Base-by-base conservation (phyloP, 345 rosid species). In the Lepidium sativum region DNA sequence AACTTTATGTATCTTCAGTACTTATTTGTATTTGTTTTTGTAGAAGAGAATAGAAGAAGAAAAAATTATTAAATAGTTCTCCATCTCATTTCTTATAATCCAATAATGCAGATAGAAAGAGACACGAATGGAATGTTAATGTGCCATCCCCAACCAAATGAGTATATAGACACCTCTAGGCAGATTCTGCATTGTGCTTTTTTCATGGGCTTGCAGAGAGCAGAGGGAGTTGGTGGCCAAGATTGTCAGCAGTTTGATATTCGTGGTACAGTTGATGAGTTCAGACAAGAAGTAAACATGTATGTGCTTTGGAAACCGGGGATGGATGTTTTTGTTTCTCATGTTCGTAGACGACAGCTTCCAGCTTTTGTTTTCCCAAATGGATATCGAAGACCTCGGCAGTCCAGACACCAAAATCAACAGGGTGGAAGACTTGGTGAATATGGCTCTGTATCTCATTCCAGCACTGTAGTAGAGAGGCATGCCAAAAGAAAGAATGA, bases 161-260 rank as follows among this genome's bases (percentile, higher is more conserved):
- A 86, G 67, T 80, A 77, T 61, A 54, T 74, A 40, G 87, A 86
- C 63, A 6, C 71, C 0, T 79, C 86, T 53, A 84, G 80, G 75
- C 82, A 68, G 73, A 69, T 77, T 71, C 62, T 83, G n/a, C 84
- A 87, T 68, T 80, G 81, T 77, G 83, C 88, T 14, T 82, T 84
- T 72, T 87, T 87, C 78, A 81, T 87, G 94, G 94, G 94, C 47
- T 75, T 87, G 74, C 86, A 78, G 65, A 81, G 84, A 80, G 82
- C 80, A 70, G 84, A 82, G 74, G 87, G 82, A 67, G 68, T 69
- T 43, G 77, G 67, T 49, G 78, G 86, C 62, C 89, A 80, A 69
- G 90, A 87, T 51, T 80, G 86, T 70, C 90, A 87, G 52, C 90
- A 82, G 68, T 87, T 87, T 75, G 94, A 87, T 77, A 82, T 87